Base-by-base conservation (phyloP, 139 green algal species). In the Pycnococcus provasolii region DNA sequence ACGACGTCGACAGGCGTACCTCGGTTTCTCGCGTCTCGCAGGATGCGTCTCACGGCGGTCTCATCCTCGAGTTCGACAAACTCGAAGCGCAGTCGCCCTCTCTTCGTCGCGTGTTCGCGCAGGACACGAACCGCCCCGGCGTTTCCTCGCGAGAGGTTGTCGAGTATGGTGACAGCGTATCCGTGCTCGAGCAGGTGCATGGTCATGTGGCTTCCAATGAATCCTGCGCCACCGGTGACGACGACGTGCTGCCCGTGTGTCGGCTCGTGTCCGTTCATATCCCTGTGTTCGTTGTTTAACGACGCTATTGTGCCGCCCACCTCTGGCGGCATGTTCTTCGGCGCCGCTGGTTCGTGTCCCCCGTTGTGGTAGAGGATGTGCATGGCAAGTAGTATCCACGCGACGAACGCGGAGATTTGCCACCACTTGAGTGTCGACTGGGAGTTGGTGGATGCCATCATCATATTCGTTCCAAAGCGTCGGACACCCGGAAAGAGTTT, bases 111-210 rank as follows among this genome's bases (percentile, higher is more conserved):
- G 11, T 69, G 47, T 42, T 47, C 60, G 45, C 42, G 40, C 62
- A 88, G 58, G 45, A 68, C 75, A 11, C 66, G 53, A 9, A 89
- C 37, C 15, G 85, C 85, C 1, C 85, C 85, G 45, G 58, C 44
- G 69, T 89, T 90, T 7, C 83, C 85, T n/a, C 85, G 72, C 3
- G 60, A 80, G 42, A 89, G 70, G 68, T 90, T 89, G 73, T 90
- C 85, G 13, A 81, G 72, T 13, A 76, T 69, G n/a, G 72, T 81
- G 37, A 90, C 79, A 5, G 75, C 72, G 68, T 90, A 65, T 4
- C 85, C 85, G 1, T 64, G 53, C 40, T 82, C 69, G 15, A 86
- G 63, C 13, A 90, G 66, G 45, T 58, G 40, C 66, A 89, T 64
- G 2, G 67, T 55, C 0, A 81, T 81, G 58, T 90, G 85, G 1